Evolutionary conservation across 768 basidiomycete genomes (phyloP).

Genomic region (Leucosporidium yakuticum): DNA sequence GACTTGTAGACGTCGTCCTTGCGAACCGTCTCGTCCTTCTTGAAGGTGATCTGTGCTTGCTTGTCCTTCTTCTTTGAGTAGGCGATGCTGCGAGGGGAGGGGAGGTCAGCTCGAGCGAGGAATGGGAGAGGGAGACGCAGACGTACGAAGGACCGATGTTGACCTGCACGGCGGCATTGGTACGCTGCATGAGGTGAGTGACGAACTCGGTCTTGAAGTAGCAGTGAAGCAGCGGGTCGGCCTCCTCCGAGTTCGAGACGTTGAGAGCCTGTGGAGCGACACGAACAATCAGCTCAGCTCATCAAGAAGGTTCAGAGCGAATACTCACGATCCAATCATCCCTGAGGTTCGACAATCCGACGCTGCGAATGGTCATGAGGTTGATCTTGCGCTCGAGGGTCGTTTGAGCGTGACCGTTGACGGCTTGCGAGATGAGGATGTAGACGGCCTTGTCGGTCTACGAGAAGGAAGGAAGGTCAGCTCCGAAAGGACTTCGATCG

Average conservation of each 20-base stretch:
- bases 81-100: conserved; percentile 54
- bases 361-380: conserved; percentile 74
- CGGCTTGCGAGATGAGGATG: conserved; percentile 57
- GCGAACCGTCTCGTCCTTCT: conserved; percentile 77
- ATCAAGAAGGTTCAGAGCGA: background rate
- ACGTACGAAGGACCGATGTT: conserved; percentile 70
- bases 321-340: conserved; percentile 84
- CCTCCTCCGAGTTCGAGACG: conserved; percentile 73
- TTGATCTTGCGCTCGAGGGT: conserved; percentile 80
- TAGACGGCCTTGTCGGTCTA: conserved; percentile 82
- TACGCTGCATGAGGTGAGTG: conserved; percentile 71
- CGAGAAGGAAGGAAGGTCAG: background rate
- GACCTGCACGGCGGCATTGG: conserved; percentile 67
- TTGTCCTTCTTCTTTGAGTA: conserved; percentile 98
- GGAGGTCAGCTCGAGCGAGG: background rate
- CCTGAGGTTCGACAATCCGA: conserved; percentile 77
- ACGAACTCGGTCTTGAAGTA: conserved; percentile 93
- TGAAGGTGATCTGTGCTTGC: conserved; percentile 72
- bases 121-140: background rate
- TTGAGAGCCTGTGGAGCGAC: conserved; percentile 62
- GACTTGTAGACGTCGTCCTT: conserved; percentile 88
- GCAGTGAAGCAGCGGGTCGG: conserved; percentile 85
- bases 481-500: background rate
- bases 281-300: background rate
- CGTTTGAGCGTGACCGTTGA: conserved; percentile 56